These are phyloP conservation scores for Arachis stenosperma DNA, from an alignment of 306 rosid genomes.

Conservation along the genomic window DNA sequence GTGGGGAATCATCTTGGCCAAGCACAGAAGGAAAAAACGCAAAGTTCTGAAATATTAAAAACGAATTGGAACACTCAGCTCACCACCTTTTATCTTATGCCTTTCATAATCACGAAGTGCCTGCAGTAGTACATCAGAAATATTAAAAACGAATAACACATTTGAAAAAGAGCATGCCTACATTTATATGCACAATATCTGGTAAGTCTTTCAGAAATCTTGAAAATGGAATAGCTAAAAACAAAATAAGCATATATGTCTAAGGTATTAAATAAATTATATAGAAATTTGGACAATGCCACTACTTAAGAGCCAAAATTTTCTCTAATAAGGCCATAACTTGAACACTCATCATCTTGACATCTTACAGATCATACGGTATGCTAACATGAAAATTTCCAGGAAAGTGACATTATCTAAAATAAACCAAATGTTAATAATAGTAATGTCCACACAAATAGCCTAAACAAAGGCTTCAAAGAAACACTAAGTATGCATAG, in stretches of 20 bases:
- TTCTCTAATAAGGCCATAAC: too few species aligned
- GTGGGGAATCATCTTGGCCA: too few species aligned
- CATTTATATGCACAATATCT: conserved; percentile 25
- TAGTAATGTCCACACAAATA: too few species aligned
- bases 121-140: too few species aligned
- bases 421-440: not conserved
- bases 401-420: conserved; percentile 27
- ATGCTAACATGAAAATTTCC: conserved; percentile 4
- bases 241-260: conserved; percentile 14
- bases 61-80: too few species aligned
- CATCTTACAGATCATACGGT: not conserved
- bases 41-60: too few species aligned
- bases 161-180: not conserved
- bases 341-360: not conserved
- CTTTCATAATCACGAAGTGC: too few species aligned
- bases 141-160: too few species aligned
- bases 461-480: not conserved
- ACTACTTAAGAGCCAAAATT: not conserved
- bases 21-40: too few species aligned
- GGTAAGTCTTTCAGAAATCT: conserved; percentile 21
- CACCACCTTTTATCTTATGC: too few species aligned
- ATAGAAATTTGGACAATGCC: conserved; percentile 4
- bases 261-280: not conserved
- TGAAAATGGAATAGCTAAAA: not conserved
- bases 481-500: conserved; percentile 11